Evolutionary conservation across 176 grass and related monocot species (phyloP).

Genomic region (Olyra latifolia): DNA sequence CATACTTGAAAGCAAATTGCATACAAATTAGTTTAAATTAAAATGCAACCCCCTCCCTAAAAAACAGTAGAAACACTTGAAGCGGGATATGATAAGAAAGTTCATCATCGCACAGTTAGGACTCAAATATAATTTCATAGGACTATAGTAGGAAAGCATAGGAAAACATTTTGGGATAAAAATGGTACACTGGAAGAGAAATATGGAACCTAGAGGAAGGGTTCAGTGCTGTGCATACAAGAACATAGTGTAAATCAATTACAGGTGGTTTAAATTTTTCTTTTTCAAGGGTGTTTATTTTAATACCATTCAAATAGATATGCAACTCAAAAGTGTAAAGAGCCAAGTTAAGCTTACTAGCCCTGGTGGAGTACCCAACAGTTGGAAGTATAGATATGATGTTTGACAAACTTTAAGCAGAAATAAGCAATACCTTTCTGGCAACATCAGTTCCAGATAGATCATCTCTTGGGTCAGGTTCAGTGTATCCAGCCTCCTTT

Average conservation of each 20-base stretch:
- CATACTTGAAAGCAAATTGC: neutral
- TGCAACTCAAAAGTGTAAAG: neutral
- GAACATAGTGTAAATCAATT: neutral
- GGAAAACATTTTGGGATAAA: neutral
- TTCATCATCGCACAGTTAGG: neutral
- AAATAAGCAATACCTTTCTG: slow-evolving; percentile 53
- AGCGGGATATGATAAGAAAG: neutral
- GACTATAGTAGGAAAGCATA: neutral
- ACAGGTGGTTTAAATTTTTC: neutral
- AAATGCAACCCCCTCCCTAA: neutral
- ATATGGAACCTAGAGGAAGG: neutral
- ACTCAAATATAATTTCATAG: neutral
- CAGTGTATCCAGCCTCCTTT: slow-evolving; percentile 71
- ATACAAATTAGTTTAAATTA: neutral
- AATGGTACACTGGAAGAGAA: neutral
- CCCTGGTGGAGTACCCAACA: neutral
- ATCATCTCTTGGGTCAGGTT: slow-evolving; percentile 88
- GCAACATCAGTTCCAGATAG: slow-evolving; percentile 85
- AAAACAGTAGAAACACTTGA: neutral
- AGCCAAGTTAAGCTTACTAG: neutral
- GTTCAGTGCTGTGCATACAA: neutral
- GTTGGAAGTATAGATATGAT: neutral
- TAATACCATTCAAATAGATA: neutral
- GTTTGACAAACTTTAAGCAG: neutral
- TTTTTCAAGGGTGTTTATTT: neutral